Conservation (phyloP, 176 grass and related monocot species). For the Elaeis guineensis region DNA sequence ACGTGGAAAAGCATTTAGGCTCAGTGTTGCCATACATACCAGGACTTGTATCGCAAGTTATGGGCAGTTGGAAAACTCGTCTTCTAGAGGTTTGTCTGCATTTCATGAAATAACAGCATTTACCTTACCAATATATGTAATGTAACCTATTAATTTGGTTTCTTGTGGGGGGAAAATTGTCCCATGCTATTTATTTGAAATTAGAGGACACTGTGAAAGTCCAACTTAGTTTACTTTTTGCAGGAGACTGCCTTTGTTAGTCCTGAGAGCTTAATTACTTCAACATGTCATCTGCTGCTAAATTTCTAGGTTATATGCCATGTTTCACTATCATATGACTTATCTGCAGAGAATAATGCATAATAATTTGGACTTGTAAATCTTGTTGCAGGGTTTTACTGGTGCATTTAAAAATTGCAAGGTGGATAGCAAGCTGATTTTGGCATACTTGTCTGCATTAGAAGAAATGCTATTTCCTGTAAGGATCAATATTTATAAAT, state of each 20-base stretch:
- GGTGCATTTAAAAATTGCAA: conserved; percentile 50
- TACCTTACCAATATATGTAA: too few species aligned
- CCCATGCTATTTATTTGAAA: too few species aligned
- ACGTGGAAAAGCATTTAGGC: conserved; percentile 47
- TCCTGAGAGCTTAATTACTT: too few species aligned
- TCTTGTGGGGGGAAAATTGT: too few species aligned
- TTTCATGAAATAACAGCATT: conserved; percentile 8
- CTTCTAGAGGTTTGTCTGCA: conserved; percentile 44
- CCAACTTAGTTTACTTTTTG: too few species aligned
- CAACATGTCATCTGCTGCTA: too few species aligned
- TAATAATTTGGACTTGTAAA: conserved; percentile 14
- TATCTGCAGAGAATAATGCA: neutral
- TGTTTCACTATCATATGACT: too few species aligned
- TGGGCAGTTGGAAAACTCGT: conserved; percentile 39
- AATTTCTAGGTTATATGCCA: too few species aligned
- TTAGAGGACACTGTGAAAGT: too few species aligned
- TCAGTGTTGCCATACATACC: conserved; percentile 40
- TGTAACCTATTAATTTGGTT: too few species aligned
- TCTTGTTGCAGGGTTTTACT: conserved; percentile 61
- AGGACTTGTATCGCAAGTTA: conserved; percentile 36
- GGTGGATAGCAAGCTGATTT: conserved; percentile 56
- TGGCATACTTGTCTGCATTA: conserved; percentile 47
- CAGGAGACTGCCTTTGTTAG: too few species aligned
- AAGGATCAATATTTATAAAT: neutral
- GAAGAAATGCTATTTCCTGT: conserved; percentile 53